Evolutionary conservation across 1,284 basidiomycete genomes (phyloP), one percentile per base, ranked within the genome.

Genomic region (Pholiota adiposa): DNA sequence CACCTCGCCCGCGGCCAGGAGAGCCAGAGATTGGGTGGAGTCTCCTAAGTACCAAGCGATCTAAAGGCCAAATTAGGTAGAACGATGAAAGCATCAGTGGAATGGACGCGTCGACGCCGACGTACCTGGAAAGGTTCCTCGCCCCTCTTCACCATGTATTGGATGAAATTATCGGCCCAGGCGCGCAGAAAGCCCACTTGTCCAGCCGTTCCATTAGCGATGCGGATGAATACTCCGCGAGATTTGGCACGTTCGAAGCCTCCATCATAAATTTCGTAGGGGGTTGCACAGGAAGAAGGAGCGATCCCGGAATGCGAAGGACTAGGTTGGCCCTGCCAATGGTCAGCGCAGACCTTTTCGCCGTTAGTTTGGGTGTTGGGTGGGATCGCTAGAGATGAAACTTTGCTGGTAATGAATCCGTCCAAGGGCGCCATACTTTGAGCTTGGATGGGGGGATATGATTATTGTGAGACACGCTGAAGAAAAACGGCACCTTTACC

Each of bases 11-110:
- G 69, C 67, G 0, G 72, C 69, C 18, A 84, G 69, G 51, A 72
- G 73, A 0, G 66, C 69, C 0, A 83, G 68, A 59, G 78, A 80
- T 51, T 82, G 72, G 0, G 81, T 83, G 1, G 80, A 82, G 59
- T 84, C 83, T 4, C 80, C 80, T 11, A 82, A 68, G 65, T 79
- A 78, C 82, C 83, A 83, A 14, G 70, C 80, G 27, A 83, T 73
- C 82, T 83, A 46, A 52, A 12, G 36, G 12, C 43, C 52, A 19
- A 48, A 38, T 58, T 6, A 52, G 55, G 54, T 36, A n/a, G 6
- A 48, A 46, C 48, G 40, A 55, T 43, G n/a, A 36, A 23, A 48
- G 38, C 19, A 36, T n/a, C 1, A 3, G 18, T 5, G 40, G 11
- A 23, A 44, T 23, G 25, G 16, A 27, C 23, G 23, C n/a, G n/a